phyloP scores from a whole-genome alignment of 345 rosid species.

The Acer negundo region DNA sequence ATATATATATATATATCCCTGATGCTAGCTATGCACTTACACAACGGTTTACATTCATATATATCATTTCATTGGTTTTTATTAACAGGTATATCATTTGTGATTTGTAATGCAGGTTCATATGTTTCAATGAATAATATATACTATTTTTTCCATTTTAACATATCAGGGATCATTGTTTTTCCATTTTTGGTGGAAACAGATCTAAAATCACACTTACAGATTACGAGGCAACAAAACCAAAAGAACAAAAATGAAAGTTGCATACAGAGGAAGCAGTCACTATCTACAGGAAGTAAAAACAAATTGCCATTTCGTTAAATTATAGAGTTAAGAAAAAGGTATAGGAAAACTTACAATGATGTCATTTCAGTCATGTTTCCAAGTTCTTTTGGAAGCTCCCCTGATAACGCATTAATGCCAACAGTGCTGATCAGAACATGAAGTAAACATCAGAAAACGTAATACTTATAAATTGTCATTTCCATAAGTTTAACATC shows the following conservation, averaged over 20 bases:
- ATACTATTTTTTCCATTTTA: background rate
- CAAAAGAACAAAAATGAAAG: background rate
- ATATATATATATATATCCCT: background rate
- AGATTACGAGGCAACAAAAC: background rate
- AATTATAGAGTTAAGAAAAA: background rate
- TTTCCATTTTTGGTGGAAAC: background rate
- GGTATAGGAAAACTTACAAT: constrained; percentile 45
- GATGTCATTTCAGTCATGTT: constrained; percentile 45
- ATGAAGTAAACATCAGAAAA: background rate
- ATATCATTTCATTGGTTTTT: background rate
- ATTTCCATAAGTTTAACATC: background rate
- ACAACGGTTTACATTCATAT: background rate
- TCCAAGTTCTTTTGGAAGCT: constrained; percentile 70
- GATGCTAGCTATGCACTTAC: background rate
- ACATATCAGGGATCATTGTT: background rate
- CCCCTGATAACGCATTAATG: constrained; percentile 58
- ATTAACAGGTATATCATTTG: background rate
- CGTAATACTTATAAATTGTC: too few relatives aligned
- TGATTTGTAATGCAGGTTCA: background rate
- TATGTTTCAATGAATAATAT: background rate
- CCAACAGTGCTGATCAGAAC: constrained; percentile 44
- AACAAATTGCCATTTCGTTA: background rate
- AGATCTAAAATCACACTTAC: background rate
- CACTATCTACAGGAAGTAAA: background rate
- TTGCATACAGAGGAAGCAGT: background rate